Evolutionary conservation across 352 stramenopile species (phyloP), one percentile per base, ranked within the genome.

Genomic region (Globisporangium solare): DNA sequence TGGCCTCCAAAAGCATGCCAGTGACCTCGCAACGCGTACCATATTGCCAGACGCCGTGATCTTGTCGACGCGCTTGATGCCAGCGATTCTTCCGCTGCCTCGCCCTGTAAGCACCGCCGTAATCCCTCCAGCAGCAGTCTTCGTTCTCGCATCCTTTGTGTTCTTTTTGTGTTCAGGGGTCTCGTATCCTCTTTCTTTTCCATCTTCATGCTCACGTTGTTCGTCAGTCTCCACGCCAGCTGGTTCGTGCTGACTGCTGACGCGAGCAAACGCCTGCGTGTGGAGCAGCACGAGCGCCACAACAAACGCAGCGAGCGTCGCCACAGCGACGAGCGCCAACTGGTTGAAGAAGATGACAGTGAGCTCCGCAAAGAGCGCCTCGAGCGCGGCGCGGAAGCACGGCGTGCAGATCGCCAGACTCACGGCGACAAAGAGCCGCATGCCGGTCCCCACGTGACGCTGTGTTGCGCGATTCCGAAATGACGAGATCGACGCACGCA

Each of bases 321-420:
- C 63, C 39, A 87, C 47, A 37, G 62, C 51, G 18, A 89, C 63
- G 14, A 74, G 57, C 43, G 51, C 46, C 40, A 87, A 61, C 48
- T 80, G 79, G 50, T 71, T 83, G 64, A 89, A 73, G 61, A 87
- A 87, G 48, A 87, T 41, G 65, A 86, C 62, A 22, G 70, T 70
- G 41, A 89, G 67, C 63, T 89, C 76, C 11, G 79, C 72, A 56
- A 89, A 89, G 7, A 86, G 56, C 48, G 60, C 59, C 50, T 89
- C 74, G 42, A 89, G 74, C 64, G 64, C 72, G 13, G 66, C 63
- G 63, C 79, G 79, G 56, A 89, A 61, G 42, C 63, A 68, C 13
- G 79, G 74, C 64, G 72, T 79, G 24, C 67, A 70, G 61, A 89
- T 76, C 27, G 76, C 76, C 22, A 82, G 24, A 53, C 64, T 75